Evolutionary conservation across 345 rosid species (phyloP).

Genomic region (Brassica incana): DNA sequence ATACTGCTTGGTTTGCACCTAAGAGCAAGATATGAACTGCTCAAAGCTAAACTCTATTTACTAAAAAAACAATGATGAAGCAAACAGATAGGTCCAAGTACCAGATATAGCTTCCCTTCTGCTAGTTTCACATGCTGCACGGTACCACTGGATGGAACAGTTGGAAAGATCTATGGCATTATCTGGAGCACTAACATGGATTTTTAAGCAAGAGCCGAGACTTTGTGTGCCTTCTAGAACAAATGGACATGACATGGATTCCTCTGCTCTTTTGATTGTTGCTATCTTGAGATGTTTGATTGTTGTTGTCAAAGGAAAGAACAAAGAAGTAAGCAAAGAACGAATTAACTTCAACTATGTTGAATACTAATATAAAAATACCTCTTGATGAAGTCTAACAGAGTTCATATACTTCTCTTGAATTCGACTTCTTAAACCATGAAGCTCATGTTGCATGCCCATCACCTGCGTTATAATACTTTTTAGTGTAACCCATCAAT

Average conservation of each 20-base stretch:
- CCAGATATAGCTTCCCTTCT: conserved; percentile 79
- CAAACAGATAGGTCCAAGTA: conserved; percentile 25
- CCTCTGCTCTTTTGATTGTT: conserved; percentile 67
- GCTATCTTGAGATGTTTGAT: conserved; percentile 56
- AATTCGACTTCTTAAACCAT: conserved; percentile 73
- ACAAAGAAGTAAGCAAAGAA: conserved; percentile 26
- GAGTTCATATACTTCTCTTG: conserved; percentile 80
- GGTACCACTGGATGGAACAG: conserved; percentile 89
- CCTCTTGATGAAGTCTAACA: conserved; percentile 81
- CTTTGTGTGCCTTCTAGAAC: conserved; percentile 67
- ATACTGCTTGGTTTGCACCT: conserved; percentile 68
- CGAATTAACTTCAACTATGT: not conserved
- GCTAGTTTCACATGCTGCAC: conserved; percentile 66
- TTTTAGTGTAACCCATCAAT: not conserved
- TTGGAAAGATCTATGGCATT: conserved; percentile 57
- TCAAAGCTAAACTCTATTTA: conserved; percentile 19
- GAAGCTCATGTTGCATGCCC: conserved; percentile 92
- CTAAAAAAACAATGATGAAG: not conserved
- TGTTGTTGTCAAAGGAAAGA: conserved; percentile 12
- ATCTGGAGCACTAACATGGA: conserved; percentile 44
- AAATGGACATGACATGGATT: conserved; percentile 60
- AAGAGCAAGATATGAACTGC: conserved; percentile 18
- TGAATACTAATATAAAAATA: conserved; percentile 15
- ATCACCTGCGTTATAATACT: conserved; percentile 55
- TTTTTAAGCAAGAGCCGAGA: conserved; percentile 68